These are phyloP conservation scores for Chytriomyces confervae DNA, from an alignment of 192 early-diverging fungal genomes.

Conservation along the genomic window DNA sequence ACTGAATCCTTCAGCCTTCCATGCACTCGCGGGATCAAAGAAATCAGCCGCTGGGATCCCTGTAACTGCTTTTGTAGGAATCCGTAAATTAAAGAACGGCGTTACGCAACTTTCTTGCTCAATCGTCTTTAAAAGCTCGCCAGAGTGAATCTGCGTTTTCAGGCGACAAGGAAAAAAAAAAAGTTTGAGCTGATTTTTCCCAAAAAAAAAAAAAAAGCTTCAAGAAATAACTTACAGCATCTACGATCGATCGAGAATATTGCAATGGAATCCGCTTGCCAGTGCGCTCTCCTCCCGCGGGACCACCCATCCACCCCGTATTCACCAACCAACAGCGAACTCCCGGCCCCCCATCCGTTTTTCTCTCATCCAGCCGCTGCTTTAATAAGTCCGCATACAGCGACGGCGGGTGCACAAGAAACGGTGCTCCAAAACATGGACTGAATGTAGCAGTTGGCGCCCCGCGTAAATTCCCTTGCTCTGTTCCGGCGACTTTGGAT, in stretches of 20 bases:
- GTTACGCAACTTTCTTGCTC: slow-evolving; percentile 68
- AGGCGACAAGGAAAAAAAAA: not conserved
- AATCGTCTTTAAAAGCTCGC: slow-evolving; percentile 63
- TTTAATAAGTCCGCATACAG: slow-evolving; percentile 91
- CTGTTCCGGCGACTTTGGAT: slow-evolving; percentile 67
- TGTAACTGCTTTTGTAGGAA: slow-evolving; percentile 69
- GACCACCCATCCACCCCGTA: slow-evolving; percentile 91
- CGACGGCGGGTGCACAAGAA: slow-evolving; percentile 87
- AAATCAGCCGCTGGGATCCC: slow-evolving; percentile 72
- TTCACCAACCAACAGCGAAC: slow-evolving; percentile 86
- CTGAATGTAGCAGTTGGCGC: slow-evolving; percentile 84
- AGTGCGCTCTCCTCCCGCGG: slow-evolving; percentile 58
- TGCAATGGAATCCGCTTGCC: slow-evolving; percentile 86
- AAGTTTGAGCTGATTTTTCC: not conserved
- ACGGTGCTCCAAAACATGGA: slow-evolving; percentile 89
- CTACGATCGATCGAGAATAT: slow-evolving; percentile 91
- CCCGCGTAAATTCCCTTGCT: slow-evolving; percentile 65
- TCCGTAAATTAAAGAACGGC: slow-evolving; percentile 83
- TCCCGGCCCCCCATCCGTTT: slow-evolving; percentile 42
- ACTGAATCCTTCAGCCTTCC: slow-evolving; percentile 58
- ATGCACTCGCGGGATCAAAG: slow-evolving; percentile 79
- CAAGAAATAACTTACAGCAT: slow-evolving; percentile 65
- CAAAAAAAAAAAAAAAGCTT: not conserved
- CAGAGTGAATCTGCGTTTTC: slow-evolving; percentile 71
- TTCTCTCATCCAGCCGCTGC: slow-evolving; percentile 72